phyloP scores from a whole-genome alignment of 2,329 filamentous ascomycete species.

The Phyllosticta citriasiana region DNA sequence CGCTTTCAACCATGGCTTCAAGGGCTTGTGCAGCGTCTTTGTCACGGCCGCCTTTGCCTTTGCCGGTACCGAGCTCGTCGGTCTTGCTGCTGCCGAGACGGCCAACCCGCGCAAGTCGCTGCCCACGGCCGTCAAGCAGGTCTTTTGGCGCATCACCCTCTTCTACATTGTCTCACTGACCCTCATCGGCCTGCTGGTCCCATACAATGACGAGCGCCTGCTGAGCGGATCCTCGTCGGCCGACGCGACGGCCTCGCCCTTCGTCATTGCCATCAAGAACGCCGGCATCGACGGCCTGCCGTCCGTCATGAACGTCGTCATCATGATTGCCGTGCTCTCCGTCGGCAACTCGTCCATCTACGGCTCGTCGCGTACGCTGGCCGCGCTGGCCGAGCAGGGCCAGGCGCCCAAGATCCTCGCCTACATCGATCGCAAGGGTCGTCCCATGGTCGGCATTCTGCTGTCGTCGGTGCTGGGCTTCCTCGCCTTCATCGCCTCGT shows the following conservation, averaged over 20 bases:
- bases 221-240: conserved; percentile 47
- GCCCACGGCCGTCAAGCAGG: conserved; percentile 84
- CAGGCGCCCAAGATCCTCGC: conserved; percentile 47
- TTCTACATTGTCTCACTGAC: conserved; percentile 82
- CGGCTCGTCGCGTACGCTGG: conserved; percentile 80
- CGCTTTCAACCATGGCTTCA: conserved; percentile 77
- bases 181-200: conserved; percentile 73
- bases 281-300: conserved; percentile 73
- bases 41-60: conserved; percentile 69
- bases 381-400: conserved; percentile 73
- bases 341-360: conserved; percentile 91
- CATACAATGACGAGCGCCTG: conserved; percentile 57
- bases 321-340: conserved; percentile 79
- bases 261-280: conserved; percentile 83
- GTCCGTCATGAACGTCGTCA: conserved; percentile 90
- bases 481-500: conserved; percentile 59
- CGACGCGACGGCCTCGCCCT: conserved; percentile 71
- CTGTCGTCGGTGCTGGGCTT: conserved; percentile 48
- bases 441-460: conserved; percentile 46
- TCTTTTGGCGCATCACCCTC: conserved; percentile 82
- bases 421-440: conserved; percentile 52
- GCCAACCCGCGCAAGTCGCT: conserved; percentile 73
- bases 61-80: conserved; percentile 66
- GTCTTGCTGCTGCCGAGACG: conserved; percentile 68
- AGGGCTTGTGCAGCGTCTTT: conserved; percentile 69